Base-by-base conservation (phyloP, 2,329 filamentous ascomycete genomes). In the Alternaria tenuissima region DNA sequence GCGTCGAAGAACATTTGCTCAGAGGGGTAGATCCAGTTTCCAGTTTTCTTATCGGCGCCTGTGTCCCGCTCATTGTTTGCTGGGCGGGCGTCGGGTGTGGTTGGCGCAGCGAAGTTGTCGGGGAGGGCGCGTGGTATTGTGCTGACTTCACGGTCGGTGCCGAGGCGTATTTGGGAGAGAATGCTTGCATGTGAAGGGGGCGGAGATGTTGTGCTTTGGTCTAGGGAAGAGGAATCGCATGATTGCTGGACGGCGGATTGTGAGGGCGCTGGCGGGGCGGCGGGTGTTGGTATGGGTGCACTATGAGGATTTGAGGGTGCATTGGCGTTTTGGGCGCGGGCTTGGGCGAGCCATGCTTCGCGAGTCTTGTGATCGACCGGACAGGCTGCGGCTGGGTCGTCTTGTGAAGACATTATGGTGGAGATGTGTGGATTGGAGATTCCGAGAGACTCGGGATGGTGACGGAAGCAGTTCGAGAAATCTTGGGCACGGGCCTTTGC, bases 1-100 rank as follows among this genome's bases (percentile, higher is more conserved):
- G 95, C 95, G 48, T 96, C 92, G 81, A 98, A 98, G 84, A 99
- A 99, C 89, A 97, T 96, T 75, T 92, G 91, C 78, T 98, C 94
- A 0, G 91, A 95, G 0, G 95, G 95, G 79, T 99, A 99, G 62
- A 99, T 90, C 95, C 95, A 99, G 78, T 97, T 97, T 0, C 94
- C 94, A 0, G 87, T 87, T 38, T 81, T 76, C 52, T 84, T 82
- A 71, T 92, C 89, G 22, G 88, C 84, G 63, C 91, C 75, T 0
- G 75, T 77, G 76, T 97, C 93, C 63, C 86, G 81, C 80, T 97
- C 93, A 62, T 87, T 85, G 79, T 96, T 97, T 14, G 91, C 89
- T 0, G 87, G 86, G 41, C 61, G 26, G 1, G 53, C 47, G 3
- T 32, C 14, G 5, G 38, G 36, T 22, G 36, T 5, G 3, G 77